A percentile compares a stretch with the other conserved stretches of the same genome.
These are phyloP conservation scores for Cutaneotrichosporon cutaneum DNA, from an alignment of 1,284 basidiomycete genomes.

Conservation along the genomic window DNA sequence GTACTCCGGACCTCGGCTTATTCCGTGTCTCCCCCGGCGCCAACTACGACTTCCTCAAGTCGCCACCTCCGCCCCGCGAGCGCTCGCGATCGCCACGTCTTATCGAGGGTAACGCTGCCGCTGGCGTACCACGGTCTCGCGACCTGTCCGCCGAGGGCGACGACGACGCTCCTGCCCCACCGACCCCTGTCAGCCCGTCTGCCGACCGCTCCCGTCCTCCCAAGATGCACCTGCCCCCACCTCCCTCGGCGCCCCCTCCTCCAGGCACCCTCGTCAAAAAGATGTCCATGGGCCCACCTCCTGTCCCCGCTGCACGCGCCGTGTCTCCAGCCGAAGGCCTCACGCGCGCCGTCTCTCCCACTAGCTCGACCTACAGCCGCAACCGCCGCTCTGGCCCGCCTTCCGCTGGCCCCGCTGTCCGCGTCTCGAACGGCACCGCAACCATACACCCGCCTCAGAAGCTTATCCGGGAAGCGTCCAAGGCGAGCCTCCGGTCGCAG, in stretches of 20 bases:
- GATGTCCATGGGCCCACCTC: constrained; percentile 53
- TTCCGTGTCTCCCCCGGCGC: constrained; percentile 47
- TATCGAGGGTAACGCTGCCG: constrained; percentile 19
- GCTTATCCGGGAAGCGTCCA: constrained; percentile 70
- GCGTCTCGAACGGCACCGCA: constrained; percentile 58
- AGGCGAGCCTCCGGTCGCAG: constrained; percentile 65
- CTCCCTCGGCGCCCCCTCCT: constrained; percentile 75
- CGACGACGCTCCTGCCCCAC: constrained; percentile 19
- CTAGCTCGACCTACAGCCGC: constrained; percentile 42
- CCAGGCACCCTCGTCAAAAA: constrained; percentile 53
- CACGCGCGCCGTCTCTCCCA: constrained; percentile 78
- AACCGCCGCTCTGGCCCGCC: constrained; percentile 54
- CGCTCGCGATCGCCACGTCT: constrained; percentile 14
- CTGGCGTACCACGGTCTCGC: constrained; percentile 32
- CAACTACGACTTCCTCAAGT: constrained; percentile 54
- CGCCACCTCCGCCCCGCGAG: constrained; percentile 36
- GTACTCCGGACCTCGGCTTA: constrained; percentile 43
- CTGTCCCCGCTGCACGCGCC: constrained; percentile 58
- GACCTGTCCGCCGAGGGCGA: constrained; percentile 37
- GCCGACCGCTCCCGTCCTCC: constrained; percentile 80
- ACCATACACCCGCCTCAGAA: constrained; percentile 65
- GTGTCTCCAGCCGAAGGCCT: constrained; percentile 83
- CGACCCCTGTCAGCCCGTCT: constrained; percentile 23
- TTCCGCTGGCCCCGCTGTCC: constrained; percentile 54
- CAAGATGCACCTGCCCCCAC: constrained; percentile 79